These are phyloP conservation scores for Russula vinacea DNA, from an alignment of 768 basidiomycete genomes.

Conservation along the genomic window DNA sequence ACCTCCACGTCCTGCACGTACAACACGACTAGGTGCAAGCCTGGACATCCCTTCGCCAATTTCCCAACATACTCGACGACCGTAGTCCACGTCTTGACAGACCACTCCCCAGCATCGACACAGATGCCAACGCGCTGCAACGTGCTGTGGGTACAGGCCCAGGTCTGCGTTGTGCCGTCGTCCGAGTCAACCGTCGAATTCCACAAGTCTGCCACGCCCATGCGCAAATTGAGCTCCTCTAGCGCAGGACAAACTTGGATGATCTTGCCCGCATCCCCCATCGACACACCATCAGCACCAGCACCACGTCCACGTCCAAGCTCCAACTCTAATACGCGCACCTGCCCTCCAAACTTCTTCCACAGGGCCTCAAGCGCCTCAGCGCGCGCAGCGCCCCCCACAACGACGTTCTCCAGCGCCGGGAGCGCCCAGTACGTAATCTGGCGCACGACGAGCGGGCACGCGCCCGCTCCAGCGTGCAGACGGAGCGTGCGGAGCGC, in stretches of 20 bases:
- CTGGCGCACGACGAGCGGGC: constrained; percentile 23
- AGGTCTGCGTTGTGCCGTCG: not conserved
- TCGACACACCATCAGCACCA: not conserved
- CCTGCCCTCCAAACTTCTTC: constrained; percentile 10
- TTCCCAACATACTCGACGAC: not conserved
- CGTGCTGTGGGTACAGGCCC: constrained; percentile 5
- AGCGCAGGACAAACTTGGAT: constrained; percentile 19
- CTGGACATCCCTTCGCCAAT: constrained; percentile 13
- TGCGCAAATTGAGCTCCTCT: constrained; percentile 20
- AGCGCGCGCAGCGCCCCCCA: not conserved
- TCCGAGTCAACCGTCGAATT: not conserved
- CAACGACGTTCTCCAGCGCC: constrained; percentile 19
- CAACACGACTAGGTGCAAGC: constrained; percentile 6
- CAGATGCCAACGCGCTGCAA: constrained; percentile 19
- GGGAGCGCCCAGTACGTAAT: constrained; percentile 22
- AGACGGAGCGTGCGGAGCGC: constrained; percentile 20
- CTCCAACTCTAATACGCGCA: constrained; percentile 21
- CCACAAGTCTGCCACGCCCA: not conserved
- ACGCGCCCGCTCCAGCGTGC: constrained; percentile 2
- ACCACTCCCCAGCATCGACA: constrained; percentile 5
- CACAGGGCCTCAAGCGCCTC: constrained; percentile 17
- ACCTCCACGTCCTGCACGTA: not conserved
- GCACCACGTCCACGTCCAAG: too few species aligned
- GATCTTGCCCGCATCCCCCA: not conserved
- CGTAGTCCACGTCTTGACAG: not conserved